Evolutionary conservation across 2,329 filamentous ascomycete genomes (phyloP), one percentile per base, ranked within the genome.

Genomic region (Exserohilum turcica): DNA sequence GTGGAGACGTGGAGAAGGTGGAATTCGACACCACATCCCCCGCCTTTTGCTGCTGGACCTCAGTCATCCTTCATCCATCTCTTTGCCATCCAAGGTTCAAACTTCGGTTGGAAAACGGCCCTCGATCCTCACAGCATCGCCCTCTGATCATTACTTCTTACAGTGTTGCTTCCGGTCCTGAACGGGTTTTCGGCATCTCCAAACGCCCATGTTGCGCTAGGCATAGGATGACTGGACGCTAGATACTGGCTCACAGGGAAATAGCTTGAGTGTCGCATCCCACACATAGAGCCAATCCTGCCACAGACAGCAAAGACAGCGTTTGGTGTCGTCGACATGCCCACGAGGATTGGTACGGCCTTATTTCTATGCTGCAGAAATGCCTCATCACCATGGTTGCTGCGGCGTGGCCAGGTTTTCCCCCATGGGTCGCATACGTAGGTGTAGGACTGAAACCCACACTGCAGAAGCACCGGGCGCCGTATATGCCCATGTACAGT

Each of bases 401-500:
- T 24, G 33, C 33, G 35, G 28, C 37, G 33, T 35, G 46, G 18
- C 28, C 46, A 31, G n/a, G 39, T 29, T 35, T 43, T 43, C 15
- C 28, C 28, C 3, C 5, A 13, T 19, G 42, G 36, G 31, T 48
- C 33, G 48, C 32, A 51, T 21, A 49, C 37, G 21, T 24, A 24
- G 21, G 21, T 24, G 33, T 48, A 39, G 21, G 37, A 37, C 36
- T 35, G 42, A n/a, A 31, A 18, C 21, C 16, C 10, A 31, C 43
- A 35, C 40, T 44, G 42, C 46, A 18, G 10, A 42, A 43, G 43
- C 28, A 28, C 16, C 44, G 40, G 31, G 45, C 31, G 45, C 40
- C 31, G 46, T 49, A 44, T 45, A 48, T 24, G 43, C 48, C 43
- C 56, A 59, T 62, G 65, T 66, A 61, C 51, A 43, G 55, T 67